Evolutionary conservation across 495 filamentous ascomycete species (phyloP).

Genomic region (Aspergillus sparsus): DNA sequence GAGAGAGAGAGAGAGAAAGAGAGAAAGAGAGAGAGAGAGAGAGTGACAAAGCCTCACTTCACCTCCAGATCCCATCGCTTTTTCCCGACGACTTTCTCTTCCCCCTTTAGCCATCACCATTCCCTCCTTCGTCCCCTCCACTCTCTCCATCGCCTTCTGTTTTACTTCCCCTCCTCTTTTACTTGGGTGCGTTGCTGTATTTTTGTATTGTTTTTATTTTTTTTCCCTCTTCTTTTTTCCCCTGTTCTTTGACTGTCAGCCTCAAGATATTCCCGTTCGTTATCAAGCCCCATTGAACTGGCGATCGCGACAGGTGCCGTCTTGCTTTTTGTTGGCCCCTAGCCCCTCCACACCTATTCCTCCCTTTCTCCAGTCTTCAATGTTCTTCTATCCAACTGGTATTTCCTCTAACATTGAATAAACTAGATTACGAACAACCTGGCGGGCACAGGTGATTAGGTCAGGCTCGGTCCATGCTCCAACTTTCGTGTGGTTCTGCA

Average conservation of each 20-base stretch:
- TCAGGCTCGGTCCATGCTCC: conserved; percentile 38
- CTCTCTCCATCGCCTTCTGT: conserved; percentile 8
- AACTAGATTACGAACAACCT: conserved; percentile 28
- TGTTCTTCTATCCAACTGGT: conserved; percentile 10
- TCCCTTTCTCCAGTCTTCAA: conserved; percentile 19
- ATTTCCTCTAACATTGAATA: conserved; percentile 20
- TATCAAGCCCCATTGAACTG: conserved; percentile 25
- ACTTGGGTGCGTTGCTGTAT: neutral
- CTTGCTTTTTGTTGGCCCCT: conserved; percentile 19
- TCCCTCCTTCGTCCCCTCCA: conserved; percentile 6
- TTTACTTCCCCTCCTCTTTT: neutral
- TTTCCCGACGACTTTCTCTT: conserved; percentile 9
- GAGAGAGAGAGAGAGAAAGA: neutral
- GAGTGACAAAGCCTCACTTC: conserved; percentile 9
- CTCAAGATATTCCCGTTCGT: conserved; percentile 16
- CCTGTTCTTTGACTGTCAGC: neutral
- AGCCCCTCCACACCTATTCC: conserved; percentile 17
- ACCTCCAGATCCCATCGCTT: conserved; percentile 14
- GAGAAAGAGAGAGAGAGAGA: neutral
- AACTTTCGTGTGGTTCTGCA: conserved; percentile 33
- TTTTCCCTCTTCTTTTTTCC: neutral
- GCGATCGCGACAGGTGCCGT: conserved; percentile 37
- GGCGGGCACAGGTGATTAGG: conserved; percentile 34
- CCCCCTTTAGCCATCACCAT: conserved; percentile 13
- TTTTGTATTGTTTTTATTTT: conserved; percentile 1